A percentile compares a stretch with the other conserved stretches of the same genome.
Evolutionary conservation across 2,329 filamentous ascomycete genomes (phyloP).

Genomic region (Epichloe gansuensis): DNA sequence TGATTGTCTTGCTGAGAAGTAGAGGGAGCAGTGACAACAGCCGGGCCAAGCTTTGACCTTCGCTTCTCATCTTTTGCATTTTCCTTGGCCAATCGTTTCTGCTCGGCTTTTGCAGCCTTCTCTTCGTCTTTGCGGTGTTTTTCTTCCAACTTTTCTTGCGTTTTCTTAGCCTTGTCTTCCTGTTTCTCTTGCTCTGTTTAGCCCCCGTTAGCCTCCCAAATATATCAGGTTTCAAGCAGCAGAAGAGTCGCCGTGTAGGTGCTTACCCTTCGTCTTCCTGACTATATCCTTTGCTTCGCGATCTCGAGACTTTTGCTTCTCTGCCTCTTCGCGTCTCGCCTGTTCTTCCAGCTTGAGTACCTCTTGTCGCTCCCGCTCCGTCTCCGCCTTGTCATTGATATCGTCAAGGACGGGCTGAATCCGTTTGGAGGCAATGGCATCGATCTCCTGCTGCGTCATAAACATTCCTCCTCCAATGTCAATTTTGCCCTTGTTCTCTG

Average conservation of each 20-base stretch:
- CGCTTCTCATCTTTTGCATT: slow-evolving; percentile 31
- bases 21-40: slow-evolving; percentile 4
- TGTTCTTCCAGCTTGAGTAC: slow-evolving; percentile 51
- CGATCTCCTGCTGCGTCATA: slow-evolving; percentile 64
- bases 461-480: slow-evolving; percentile 72
- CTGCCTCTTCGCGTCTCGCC: slow-evolving; percentile 38
- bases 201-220: slow-evolving; percentile 7
- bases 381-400: slow-evolving; percentile 66
- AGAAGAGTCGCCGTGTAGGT: no score
- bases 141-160: slow-evolving; percentile 8
- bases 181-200: slow-evolving; percentile 32
- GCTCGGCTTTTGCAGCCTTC: slow-evolving; percentile 38
- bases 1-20: slow-evolving; percentile 4
- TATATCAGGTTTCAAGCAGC: no score
- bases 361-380: slow-evolving; percentile 53
- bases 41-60: slow-evolving; percentile 21
- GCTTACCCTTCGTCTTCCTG: slow-evolving; percentile 46
- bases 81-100: slow-evolving; percentile 27
- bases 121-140: slow-evolving; percentile 21
- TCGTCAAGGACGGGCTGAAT: slow-evolving; percentile 78
- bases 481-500: slow-evolving; percentile 40
- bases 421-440: slow-evolving; percentile 62
- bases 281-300: slow-evolving; percentile 40
- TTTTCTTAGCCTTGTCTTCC: slow-evolving; percentile 18
- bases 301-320: slow-evolving; percentile 34